phyloP scores from a whole-genome alignment of 1,284 basidiomycete genomes.

The Ceratobasidium sp. region DNA sequence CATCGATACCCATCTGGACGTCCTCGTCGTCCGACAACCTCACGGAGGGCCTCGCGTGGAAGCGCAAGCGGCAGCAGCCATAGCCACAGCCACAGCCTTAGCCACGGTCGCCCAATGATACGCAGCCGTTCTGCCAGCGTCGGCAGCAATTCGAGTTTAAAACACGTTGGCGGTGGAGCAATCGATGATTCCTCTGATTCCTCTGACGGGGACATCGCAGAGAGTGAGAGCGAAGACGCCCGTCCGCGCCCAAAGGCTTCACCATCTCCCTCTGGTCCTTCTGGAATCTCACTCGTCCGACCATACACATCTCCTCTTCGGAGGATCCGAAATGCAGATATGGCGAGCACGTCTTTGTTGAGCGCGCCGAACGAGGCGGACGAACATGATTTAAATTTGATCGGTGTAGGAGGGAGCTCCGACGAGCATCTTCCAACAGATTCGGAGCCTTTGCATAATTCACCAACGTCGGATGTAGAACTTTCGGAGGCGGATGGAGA shows the following conservation, averaged over 20 bases:
- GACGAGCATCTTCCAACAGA: constrained; percentile 41
- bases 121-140: constrained; percentile 42
- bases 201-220: constrained; percentile 66
- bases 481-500: constrained; percentile 37
- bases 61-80: constrained; percentile 45
- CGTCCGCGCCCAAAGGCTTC: constrained; percentile 4
- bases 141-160: constrained; percentile 42
- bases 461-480: constrained; percentile 30
- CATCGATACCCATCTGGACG: constrained; percentile 26
- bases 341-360: constrained; percentile 9
- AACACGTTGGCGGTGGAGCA: constrained; percentile 79
- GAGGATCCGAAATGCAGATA: constrained; percentile 19
- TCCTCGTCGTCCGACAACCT: constrained; percentile 35
- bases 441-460: constrained; percentile 36
- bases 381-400: constrained; percentile 36
- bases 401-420: constrained; percentile 36
- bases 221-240: constrained; percentile 19
- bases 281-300: constrained; percentile 15
- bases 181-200: constrained; percentile 66
- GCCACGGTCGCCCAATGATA: constrained; percentile 11
- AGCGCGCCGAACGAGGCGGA: constrained; percentile 34
- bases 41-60: constrained; percentile 45
- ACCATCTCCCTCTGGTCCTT: constrained; percentile 3
- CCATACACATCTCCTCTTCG: constrained; percentile 10
- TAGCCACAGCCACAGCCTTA: constrained; percentile 11